phyloP scores from a whole-genome alignment of 192 early-diverging fungal species.

The Entomortierella beljakovae region DNA sequence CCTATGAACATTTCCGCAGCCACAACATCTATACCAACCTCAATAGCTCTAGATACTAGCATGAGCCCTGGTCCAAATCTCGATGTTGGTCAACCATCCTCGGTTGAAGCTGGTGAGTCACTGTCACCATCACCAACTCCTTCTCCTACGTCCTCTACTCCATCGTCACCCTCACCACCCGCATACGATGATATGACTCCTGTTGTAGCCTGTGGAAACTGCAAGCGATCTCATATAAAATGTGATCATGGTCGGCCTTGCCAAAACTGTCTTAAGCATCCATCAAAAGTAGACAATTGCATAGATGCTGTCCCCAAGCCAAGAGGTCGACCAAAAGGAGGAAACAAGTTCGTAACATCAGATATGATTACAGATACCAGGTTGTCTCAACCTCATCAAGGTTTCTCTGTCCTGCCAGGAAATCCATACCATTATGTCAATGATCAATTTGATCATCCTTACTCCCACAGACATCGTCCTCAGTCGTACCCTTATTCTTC shows the following conservation, averaged over 20 bases:
- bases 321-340: slow-evolving; percentile 45
- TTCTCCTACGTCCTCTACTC: slow-evolving; percentile 17
- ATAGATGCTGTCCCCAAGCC: slow-evolving; percentile 47
- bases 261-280: slow-evolving; percentile 45
- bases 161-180: slow-evolving; percentile 21
- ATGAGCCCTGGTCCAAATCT: background rate
- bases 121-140: slow-evolving; percentile 8
- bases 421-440: background rate
- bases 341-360: slow-evolving; percentile 22
- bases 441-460: slow-evolving; percentile 15
- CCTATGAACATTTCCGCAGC: background rate
- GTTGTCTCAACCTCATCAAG: background rate
- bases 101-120: background rate
- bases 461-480: slow-evolving; percentile 14
- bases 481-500: slow-evolving; percentile 12
- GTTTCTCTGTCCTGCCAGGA: background rate
- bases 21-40: background rate
- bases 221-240: slow-evolving; percentile 47
- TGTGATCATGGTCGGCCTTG: slow-evolving; percentile 47
- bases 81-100: background rate
- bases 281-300: slow-evolving; percentile 31
- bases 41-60: background rate
- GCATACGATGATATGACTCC: slow-evolving; percentile 29
- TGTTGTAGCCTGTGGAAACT: slow-evolving; percentile 39
- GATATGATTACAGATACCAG: background rate